Percentiles rank a stretch among this genome's conserved stretches.
Evolutionary conservation across 78 protist genomes (phyloP).

Genomic region (Dictyostelium discoideum): DNA sequence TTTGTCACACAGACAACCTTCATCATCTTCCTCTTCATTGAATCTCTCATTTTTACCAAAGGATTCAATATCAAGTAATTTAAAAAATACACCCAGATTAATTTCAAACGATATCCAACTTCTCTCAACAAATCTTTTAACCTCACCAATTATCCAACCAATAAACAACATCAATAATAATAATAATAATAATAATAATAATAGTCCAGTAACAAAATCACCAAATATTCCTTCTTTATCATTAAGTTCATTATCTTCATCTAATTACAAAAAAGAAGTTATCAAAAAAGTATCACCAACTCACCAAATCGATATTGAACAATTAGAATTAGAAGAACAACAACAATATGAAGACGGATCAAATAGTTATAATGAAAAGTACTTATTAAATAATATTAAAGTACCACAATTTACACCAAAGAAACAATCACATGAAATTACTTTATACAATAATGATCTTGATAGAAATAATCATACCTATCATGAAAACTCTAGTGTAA

Average conservation of each 20-base stretch:
- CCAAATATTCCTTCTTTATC: neutral
- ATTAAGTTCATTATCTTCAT: neutral
- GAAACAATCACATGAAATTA: neutral
- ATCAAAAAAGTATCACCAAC: neutral
- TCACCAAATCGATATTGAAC: neutral
- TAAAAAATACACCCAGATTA: neutral
- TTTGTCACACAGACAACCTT: neutral
- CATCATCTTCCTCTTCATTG: neutral
- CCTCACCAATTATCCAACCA: constrained; percentile 12
- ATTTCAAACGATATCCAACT: constrained; percentile 6
- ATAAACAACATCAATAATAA: neutral
- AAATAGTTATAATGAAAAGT: constrained; percentile 11
- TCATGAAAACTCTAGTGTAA: neutral
- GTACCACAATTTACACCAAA: constrained; percentile 15
- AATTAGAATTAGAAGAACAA: neutral
- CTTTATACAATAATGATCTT: neutral
- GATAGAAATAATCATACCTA: neutral
- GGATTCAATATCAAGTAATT: neutral
- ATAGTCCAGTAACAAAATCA: neutral
- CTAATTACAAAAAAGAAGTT: neutral
- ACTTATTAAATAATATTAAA: neutral
- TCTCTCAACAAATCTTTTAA: neutral
- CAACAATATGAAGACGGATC: neutral
- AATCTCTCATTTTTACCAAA: constrained; percentile 17
- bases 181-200: neutral